Conservation (phyloP, 495 filamentous ascomycete species). For the Penicillium herquei region DNA sequence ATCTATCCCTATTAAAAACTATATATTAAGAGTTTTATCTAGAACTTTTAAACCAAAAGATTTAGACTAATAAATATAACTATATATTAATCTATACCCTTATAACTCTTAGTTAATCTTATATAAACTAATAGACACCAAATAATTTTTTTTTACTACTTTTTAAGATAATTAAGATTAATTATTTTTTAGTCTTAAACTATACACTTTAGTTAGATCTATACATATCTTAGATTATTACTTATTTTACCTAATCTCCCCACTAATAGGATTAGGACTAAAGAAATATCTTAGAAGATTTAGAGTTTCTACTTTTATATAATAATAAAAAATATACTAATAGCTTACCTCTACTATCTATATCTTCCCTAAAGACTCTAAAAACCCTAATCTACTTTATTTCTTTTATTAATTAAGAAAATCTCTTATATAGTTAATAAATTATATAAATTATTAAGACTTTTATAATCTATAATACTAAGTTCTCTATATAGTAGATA, state of each 20-base stretch:
- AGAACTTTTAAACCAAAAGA: background rate
- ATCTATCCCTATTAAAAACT: background rate
- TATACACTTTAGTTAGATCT: background rate
- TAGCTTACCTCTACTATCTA: background rate
- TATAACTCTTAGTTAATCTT: background rate
- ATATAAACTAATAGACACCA: background rate
- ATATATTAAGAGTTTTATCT: background rate
- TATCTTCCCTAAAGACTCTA: background rate
- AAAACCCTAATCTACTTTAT: background rate
- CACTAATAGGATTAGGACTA: background rate
- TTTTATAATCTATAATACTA: background rate
- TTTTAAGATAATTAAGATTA: background rate
- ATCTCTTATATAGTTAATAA: background rate
- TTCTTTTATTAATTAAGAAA: background rate
- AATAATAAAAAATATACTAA: background rate
- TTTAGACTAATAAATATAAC: background rate
- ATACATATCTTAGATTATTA: background rate
- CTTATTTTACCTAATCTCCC: background rate
- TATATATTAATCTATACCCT: background rate
- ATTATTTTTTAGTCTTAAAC: background rate
- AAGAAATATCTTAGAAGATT: background rate
- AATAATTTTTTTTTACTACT: background rate
- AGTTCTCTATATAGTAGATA: background rate
- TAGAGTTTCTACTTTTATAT: background rate
- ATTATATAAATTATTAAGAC: background rate